Evolutionary conservation across 2,329 filamentous ascomycete genomes (phyloP).

Genomic region (Sporothrix schenckii): DNA sequence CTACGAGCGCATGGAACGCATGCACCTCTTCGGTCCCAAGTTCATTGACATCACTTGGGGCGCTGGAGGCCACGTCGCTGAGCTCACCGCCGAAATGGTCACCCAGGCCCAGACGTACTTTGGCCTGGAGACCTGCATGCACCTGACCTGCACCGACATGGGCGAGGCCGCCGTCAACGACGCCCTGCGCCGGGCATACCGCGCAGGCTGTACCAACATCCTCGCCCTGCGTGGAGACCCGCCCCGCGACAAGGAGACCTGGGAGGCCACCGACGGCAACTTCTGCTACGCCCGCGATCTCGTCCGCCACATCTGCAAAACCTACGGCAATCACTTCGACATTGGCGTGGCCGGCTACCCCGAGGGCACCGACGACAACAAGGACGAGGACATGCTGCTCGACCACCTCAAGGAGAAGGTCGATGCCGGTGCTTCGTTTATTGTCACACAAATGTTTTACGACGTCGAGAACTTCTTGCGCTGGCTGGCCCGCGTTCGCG

Average conservation of each 20-base stretch:
- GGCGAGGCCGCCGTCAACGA: constrained; percentile 87
- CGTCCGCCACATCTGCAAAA: constrained; percentile 72
- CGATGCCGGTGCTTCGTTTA: constrained; percentile 88
- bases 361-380: constrained; percentile 92
- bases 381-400: constrained; percentile 80
- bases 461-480: constrained; percentile 92
- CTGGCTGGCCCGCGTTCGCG: constrained; percentile 86
- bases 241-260: constrained; percentile 88
- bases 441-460: constrained; percentile 99
- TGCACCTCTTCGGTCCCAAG: constrained; percentile 78
- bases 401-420: constrained; percentile 97
- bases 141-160: constrained; percentile 98
- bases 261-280: constrained; percentile 82
- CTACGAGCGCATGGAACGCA: constrained; percentile 99
- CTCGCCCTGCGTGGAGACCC: constrained; percentile 91
- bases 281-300: constrained; percentile 94
- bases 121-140: constrained; percentile 98
- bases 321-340: constrained; percentile 88
- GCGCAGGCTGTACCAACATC: constrained; percentile 96
- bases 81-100: constrained; percentile 97
- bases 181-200: constrained; percentile 84
- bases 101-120: constrained; percentile 92
- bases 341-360: constrained; percentile 97
- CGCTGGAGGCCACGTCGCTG: constrained; percentile 85
- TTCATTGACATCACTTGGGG: constrained; percentile 99